A percentile compares a stretch with the other conserved stretches of the same genome.
These are phyloP conservation scores for Botryococcus braunii DNA, from an alignment of 163 green algal genomes.

Conservation along the genomic window DNA sequence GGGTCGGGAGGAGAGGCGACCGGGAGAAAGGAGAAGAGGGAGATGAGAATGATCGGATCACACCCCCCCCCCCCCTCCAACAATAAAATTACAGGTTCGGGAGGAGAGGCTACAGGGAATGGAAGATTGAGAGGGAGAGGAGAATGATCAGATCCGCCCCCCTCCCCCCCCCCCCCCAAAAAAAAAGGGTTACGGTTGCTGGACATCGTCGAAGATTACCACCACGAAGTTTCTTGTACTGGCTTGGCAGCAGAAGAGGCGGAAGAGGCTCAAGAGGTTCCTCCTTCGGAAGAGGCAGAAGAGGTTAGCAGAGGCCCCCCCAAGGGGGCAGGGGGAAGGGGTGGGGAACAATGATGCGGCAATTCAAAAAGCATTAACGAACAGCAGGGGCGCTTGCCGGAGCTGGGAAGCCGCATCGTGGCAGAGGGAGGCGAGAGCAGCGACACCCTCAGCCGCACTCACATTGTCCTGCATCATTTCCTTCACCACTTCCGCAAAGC, in stretches of 20 bases:
- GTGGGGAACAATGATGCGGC: neutral
- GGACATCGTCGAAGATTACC: no score
- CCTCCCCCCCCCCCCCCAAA: no score
- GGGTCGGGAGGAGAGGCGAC: no score
- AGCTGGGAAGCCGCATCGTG: constrained; percentile 25
- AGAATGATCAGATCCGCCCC: no score
- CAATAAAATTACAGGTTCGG: no score
- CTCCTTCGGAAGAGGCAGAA: neutral
- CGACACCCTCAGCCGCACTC: constrained; percentile 24
- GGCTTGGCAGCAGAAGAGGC: neutral
- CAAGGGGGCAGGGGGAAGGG: neutral
- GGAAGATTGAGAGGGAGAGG: no score
- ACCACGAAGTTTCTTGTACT: neutral
- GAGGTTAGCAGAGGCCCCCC: neutral
- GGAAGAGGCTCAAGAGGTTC: neutral
- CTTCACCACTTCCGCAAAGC: constrained; percentile 6
- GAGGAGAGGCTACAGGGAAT: no score
- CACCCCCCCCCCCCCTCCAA: no score
- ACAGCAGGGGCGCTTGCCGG: constrained; percentile 12
- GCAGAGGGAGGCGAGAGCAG: constrained; percentile 33
- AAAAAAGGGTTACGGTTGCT: no score
- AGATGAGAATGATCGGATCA: no score
- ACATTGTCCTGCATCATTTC: constrained; percentile 34
- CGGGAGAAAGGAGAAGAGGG: no score
- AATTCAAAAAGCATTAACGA: neutral